These are phyloP conservation scores for Penicillium diatomitis DNA, from an alignment of 495 filamentous ascomycete genomes.

Conservation along the genomic window DNA sequence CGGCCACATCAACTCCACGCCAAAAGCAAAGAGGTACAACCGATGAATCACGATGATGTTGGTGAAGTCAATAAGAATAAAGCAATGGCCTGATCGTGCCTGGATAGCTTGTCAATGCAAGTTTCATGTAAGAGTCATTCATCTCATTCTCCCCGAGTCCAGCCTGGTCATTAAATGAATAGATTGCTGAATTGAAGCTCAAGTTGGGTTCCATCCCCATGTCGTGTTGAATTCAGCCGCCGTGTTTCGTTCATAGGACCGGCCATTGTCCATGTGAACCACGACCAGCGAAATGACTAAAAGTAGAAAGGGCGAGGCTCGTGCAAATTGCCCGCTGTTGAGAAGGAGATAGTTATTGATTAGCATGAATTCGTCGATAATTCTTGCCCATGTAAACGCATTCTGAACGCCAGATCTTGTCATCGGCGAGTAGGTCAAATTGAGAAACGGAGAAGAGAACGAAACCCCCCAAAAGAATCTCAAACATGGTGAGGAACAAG, in stretches of 20 bases:
- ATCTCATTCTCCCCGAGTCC: too few relatives aligned
- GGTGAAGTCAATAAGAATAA: too few relatives aligned
- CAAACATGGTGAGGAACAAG: neutral
- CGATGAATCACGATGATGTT: too few relatives aligned
- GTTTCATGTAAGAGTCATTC: too few relatives aligned
- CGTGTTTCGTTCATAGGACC: slow-evolving; percentile 1
- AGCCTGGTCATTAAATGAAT: neutral
- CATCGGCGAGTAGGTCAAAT: neutral
- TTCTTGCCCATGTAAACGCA: too few relatives aligned
- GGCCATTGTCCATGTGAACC: neutral
- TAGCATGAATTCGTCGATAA: too few relatives aligned
- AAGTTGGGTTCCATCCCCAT: slow-evolving; percentile 1
- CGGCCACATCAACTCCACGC: too few relatives aligned
- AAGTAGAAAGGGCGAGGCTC: slow-evolving; percentile 1
- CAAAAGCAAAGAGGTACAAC: too few relatives aligned
- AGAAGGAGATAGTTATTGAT: neutral
- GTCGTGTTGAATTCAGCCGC: slow-evolving; percentile 1
- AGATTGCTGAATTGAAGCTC: neutral
- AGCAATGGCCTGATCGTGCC: too few relatives aligned
- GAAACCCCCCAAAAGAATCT: slow-evolving; percentile 5
- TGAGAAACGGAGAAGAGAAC: neutral
- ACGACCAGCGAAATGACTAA: slow-evolving; percentile 1
- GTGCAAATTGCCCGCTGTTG: neutral
- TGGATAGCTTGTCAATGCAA: too few relatives aligned
- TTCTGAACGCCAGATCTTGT: too few relatives aligned